Conservation (phyloP, 148 eudicot species). For the Camellia granthamiana region DNA sequence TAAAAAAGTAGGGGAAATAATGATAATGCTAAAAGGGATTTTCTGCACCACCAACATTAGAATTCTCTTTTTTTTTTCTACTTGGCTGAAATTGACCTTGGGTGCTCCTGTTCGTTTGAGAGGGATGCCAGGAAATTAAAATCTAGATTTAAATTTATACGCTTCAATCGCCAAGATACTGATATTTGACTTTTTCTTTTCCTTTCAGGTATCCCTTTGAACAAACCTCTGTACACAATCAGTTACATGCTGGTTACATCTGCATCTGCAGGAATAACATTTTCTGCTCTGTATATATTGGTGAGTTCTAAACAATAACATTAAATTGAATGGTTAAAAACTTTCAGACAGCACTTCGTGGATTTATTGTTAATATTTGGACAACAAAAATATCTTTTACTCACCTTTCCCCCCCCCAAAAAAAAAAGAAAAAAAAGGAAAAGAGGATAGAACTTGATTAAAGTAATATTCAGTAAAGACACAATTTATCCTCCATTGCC, state of each 20-base stretch:
- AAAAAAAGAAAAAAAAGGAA: not conserved
- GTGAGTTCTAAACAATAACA: constrained; percentile 39
- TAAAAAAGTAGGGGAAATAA: not conserved
- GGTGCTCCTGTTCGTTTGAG: not conserved
- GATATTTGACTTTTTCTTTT: constrained; percentile 7
- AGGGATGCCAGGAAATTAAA: not conserved
- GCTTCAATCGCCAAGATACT: not conserved
- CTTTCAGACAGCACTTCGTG: not conserved
- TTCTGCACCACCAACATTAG: not conserved
- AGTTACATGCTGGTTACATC: constrained; percentile 72
- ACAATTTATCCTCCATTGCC: no score
- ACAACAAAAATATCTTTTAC: not conserved
- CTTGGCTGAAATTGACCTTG: not conserved
- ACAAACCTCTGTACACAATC: constrained; percentile 71
- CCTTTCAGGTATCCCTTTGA: constrained; percentile 65
- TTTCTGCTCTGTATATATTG: constrained; percentile 60
- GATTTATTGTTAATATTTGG: not conserved
- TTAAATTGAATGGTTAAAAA: not conserved
- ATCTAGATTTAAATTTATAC: not conserved
- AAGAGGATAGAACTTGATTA: no score
- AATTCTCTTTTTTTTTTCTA: not conserved
- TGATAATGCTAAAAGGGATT: not conserved
- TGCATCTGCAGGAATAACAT: constrained; percentile 66
- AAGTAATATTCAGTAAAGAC: no score
- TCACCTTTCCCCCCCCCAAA: not conserved